A percentile compares a stretch with the other conserved stretches of the same genome.
Evolutionary conservation across 495 filamentous ascomycete species (phyloP).

Genomic region (Aspergillus avenaceus): DNA sequence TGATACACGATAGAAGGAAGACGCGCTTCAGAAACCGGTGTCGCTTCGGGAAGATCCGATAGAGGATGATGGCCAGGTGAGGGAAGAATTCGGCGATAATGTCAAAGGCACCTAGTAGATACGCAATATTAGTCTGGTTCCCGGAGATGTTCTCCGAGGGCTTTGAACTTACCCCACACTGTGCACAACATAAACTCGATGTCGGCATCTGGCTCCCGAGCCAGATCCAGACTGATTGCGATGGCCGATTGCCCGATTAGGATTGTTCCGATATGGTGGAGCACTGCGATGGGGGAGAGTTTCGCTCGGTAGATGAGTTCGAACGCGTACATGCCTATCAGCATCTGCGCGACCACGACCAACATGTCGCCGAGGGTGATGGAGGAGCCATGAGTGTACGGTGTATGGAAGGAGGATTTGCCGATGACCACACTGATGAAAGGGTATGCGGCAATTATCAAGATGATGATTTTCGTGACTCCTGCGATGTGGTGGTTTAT

Average conservation of each 20-base stretch:
- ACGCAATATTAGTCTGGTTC: no score
- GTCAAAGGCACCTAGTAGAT: constrained; percentile 40
- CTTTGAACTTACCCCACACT: constrained; percentile 40
- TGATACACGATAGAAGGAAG: constrained; percentile 34
- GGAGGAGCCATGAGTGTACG: constrained; percentile 20
- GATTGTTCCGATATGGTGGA: constrained; percentile 45
- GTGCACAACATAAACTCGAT: constrained; percentile 47
- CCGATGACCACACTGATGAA: constrained; percentile 40
- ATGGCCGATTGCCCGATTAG: constrained; percentile 45
- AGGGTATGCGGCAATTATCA: constrained; percentile 40
- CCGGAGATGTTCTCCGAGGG: neutral
- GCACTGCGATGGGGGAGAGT: constrained; percentile 38
- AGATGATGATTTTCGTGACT: constrained; percentile 38
- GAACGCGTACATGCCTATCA: constrained; percentile 47
- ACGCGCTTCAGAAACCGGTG: constrained; percentile 40
- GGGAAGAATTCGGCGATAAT: constrained; percentile 47
- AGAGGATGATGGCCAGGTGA: constrained; percentile 46
- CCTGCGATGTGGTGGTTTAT: constrained; percentile 50
- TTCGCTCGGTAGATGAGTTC: constrained; percentile 43
- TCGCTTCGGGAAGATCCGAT: constrained; percentile 35
- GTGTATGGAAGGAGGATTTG: constrained; percentile 27
- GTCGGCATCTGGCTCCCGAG: constrained; percentile 38
- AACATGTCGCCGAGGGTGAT: constrained; percentile 42
- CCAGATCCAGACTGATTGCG: constrained; percentile 36
- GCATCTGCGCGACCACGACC: constrained; percentile 38